Percentiles rank a stretch among this genome's conserved stretches.
These are phyloP conservation scores for Barnettozyma vustinii DNA, from an alignment of 805 yeast genomes.

Conservation along the genomic window DNA sequence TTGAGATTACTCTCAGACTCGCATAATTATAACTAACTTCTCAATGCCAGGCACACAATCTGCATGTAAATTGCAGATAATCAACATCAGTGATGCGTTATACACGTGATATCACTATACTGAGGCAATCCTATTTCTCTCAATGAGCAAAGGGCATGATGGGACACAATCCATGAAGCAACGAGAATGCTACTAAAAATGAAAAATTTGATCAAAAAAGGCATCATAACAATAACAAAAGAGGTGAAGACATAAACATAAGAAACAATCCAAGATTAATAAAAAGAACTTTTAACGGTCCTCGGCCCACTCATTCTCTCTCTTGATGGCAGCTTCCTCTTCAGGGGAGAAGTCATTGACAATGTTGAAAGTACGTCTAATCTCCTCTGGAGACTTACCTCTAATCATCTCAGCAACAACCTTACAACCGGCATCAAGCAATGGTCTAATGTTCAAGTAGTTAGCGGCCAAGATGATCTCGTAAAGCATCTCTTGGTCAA, in stretches of 20 bases:
- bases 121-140: too few species aligned
- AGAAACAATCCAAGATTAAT: background rate
- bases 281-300: constrained; percentile 50
- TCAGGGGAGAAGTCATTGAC: constrained; percentile 82
- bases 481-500: constrained; percentile 86
- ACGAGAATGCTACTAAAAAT: too few species aligned
- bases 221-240: background rate
- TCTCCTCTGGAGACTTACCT: constrained; percentile 75
- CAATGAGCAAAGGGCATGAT: too few species aligned
- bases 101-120: too few species aligned
- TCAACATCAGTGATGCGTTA: too few species aligned
- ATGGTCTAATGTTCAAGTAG: constrained; percentile 68
- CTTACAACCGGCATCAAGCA: constrained; percentile 74
- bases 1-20: too few species aligned
- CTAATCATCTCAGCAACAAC: constrained; percentile 81
- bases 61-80: too few species aligned
- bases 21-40: too few species aligned
- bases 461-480: constrained; percentile 81
- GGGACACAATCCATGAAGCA: too few species aligned
- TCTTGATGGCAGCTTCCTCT: constrained; percentile 81
- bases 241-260: background rate
- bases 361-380: constrained; percentile 73
- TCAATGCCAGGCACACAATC: too few species aligned
- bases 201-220: background rate
- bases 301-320: constrained; percentile 90